A percentile compares a stretch with the other conserved stretches of the same genome.
Evolutionary conservation across 805 yeast genomes (phyloP).

Genomic region (Ogataea dorogensis): DNA sequence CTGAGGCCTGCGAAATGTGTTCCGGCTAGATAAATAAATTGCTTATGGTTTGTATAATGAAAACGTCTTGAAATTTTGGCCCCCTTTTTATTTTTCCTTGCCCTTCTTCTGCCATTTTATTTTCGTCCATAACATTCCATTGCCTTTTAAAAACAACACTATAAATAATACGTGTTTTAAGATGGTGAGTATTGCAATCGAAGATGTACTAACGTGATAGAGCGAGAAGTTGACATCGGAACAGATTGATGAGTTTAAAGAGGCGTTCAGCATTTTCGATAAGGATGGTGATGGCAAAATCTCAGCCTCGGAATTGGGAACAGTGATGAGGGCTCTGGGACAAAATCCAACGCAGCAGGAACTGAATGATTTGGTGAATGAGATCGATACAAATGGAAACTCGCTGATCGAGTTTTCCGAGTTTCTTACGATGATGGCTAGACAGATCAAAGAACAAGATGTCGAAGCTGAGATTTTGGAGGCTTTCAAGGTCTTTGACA

Average conservation of each 20-base stretch:
- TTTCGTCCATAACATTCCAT: constrained; percentile 1
- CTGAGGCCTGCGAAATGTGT: constrained; percentile 98
- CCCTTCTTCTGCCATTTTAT: constrained; percentile 1
- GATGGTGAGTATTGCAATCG: constrained; percentile 9
- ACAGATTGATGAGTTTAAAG: constrained; percentile 95
- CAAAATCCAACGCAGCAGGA: constrained; percentile 96
- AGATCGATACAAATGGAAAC: constrained; percentile 93
- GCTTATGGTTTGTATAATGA: constrained; percentile 8
- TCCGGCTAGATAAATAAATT: constrained; percentile 68
- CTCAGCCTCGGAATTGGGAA: constrained; percentile 92
- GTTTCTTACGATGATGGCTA: constrained; percentile 81
- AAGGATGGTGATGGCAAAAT: constrained; percentile 96
- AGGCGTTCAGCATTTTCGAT: constrained; percentile 96
- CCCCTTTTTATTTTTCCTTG: background rate
- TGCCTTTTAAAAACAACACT: constrained; percentile 7
- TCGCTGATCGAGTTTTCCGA: constrained; percentile 84
- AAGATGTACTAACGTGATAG: constrained; percentile 33
- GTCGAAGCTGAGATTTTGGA: constrained; percentile 96
- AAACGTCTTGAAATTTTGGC: background rate
- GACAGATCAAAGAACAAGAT: constrained; percentile 95
- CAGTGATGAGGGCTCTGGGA: constrained; percentile 98
- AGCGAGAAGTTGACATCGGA: constrained; percentile 91
- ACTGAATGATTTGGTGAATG: constrained; percentile 94
- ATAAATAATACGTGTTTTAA: constrained; percentile 7
- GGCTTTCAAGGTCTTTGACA: constrained; percentile 97